Percentiles rank a stretch among this genome's conserved stretches.
These are phyloP conservation scores for Lathyrus oleraceus DNA, from an alignment of 306 rosid genomes.

Conservation along the genomic window DNA sequence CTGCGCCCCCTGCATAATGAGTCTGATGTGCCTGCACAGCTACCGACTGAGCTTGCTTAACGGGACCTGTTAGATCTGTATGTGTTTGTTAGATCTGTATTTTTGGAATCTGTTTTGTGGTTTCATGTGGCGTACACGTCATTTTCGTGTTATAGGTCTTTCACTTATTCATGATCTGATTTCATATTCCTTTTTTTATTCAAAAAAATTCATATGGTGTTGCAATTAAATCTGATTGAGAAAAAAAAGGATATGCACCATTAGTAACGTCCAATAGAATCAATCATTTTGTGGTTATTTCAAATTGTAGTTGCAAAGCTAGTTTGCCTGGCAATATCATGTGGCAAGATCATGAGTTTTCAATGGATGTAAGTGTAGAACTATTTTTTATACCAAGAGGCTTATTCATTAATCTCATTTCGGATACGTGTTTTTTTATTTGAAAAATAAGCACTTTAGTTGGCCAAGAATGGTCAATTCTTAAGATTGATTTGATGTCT, in stretches of 20 bases:
- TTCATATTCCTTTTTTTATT: not conserved
- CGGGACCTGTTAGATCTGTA: not conserved
- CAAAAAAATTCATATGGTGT: not conserved
- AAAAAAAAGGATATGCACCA: not conserved
- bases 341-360: not conserved
- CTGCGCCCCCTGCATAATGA: no score
- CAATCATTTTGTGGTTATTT: not conserved
- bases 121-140: not conserved
- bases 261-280: not conserved
- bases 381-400: not conserved
- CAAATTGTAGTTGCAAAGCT: not conserved
- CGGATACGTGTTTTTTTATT: not conserved
- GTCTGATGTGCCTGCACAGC: no score
- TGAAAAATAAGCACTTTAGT: not conserved
- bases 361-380: not conserved
- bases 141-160: constrained; percentile 30
- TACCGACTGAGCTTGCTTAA: no score
- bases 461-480: constrained; percentile 8
- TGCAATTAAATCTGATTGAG: not conserved
- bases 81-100: constrained; percentile 47
- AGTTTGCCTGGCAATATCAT: not conserved
- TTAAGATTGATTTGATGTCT: constrained; percentile 14
- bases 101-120: not conserved
- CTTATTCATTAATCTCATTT: not conserved
- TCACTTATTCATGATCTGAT: not conserved